phyloP scores from a whole-genome alignment of 345 rosid genomes.

The Populus davidiana region DNA sequence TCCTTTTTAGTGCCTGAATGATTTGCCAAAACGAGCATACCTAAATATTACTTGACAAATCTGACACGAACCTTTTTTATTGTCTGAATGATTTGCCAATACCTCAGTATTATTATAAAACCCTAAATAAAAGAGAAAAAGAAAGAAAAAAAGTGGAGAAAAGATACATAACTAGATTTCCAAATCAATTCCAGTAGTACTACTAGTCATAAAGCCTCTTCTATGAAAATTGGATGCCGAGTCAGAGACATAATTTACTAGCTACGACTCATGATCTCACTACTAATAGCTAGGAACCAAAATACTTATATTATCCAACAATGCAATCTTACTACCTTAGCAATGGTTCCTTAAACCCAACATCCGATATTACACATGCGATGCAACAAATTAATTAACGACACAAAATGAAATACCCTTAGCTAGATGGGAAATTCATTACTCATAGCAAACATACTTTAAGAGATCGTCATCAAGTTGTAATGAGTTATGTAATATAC shows the following conservation, averaged over 20 bases:
- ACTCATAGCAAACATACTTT: background rate
- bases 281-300: background rate
- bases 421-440: background rate
- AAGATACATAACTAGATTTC: slow-evolving; percentile 29
- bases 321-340: background rate
- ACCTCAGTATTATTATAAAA: background rate
- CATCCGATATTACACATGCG: background rate
- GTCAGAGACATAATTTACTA: slow-evolving; percentile 16
- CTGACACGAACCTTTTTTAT: slow-evolving; percentile 24
- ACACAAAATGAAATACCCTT: background rate
- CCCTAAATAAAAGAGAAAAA: background rate
- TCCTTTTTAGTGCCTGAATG: slow-evolving; percentile 15
- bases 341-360: background rate
- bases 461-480: background rate
- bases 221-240: slow-evolving; percentile 2
- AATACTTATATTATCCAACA: background rate
- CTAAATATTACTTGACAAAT: slow-evolving; percentile 6
- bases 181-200: slow-evolving; percentile 13
- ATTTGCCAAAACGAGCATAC: slow-evolving; percentile 14
- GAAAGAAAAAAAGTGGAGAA: background rate
- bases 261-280: background rate
- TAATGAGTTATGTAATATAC: background rate
- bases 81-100: slow-evolving; percentile 26
- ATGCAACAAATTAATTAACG: background rate
- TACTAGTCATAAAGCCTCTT: slow-evolving; percentile 25